phyloP scores from a whole-genome alignment of 345 rosid genomes.

The Eucalyptus regnans region DNA sequence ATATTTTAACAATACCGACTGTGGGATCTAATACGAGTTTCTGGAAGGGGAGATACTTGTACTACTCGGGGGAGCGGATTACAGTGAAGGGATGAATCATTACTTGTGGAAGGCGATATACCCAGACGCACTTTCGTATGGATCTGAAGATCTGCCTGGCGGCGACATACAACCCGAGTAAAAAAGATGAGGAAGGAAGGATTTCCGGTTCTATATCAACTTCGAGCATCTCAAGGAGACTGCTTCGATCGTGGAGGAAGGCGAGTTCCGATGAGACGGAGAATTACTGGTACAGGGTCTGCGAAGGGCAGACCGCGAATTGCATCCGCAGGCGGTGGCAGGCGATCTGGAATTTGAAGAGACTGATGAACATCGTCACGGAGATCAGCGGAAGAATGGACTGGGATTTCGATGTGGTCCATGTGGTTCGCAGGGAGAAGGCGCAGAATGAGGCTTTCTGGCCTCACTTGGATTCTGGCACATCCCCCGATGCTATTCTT shows the following conservation, averaged over 20 bases:
- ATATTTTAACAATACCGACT: conserved; percentile 11
- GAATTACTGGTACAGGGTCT: conserved; percentile 87
- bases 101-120: conserved; percentile 91
- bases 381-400: conserved; percentile 82
- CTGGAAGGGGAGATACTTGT: conserved; percentile 72
- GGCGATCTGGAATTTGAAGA: conserved; percentile 83
- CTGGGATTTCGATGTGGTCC: conserved; percentile 90
- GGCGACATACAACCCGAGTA: conserved; percentile 41
- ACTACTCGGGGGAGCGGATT: conserved; percentile 94
- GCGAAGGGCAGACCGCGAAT: conserved; percentile 78
- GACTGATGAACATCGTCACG: conserved; percentile 78
- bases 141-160: conserved; percentile 79
- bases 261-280: conserved; percentile 73
- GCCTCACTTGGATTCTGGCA: conserved; percentile 77
- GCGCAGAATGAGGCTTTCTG: conserved; percentile 71
- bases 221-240: conserved; percentile 81
- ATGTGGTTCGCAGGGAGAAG: conserved; percentile 85
- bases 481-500: conserved; percentile 66
- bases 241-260: conserved; percentile 69
- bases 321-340: conserved; percentile 76
- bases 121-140: conserved; percentile 84
- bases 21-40: conserved; percentile 45
- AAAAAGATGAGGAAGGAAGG: conserved; percentile 77
- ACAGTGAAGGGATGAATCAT: conserved; percentile 93
- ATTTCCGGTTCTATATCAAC: conserved; percentile 75